These are phyloP conservation scores for Lithospermum erythrorhizon DNA, from an alignment of 257 asterid species.

Conservation along the genomic window DNA sequence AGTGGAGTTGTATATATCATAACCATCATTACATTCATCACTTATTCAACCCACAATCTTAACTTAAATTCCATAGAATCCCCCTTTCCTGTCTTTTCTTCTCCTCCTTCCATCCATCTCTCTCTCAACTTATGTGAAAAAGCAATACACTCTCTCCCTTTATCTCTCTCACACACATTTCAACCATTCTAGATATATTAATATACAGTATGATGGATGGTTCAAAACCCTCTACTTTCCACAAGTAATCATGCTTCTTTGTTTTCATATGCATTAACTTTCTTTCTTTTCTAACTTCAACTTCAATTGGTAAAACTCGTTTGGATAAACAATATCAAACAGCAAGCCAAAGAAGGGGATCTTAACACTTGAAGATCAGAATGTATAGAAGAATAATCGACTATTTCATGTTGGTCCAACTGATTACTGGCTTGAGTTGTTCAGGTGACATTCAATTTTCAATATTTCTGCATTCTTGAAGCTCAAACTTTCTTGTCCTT, in stretches of 20 bases:
- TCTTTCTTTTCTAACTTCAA: conserved; percentile 11
- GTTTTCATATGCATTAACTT: conserved; percentile 20
- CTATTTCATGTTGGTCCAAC: conserved; percentile 26
- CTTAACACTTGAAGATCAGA: conserved; percentile 12
- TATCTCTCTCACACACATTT: conserved; percentile 3
- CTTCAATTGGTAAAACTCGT: conserved; percentile 9
- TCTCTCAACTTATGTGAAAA: too few relatives aligned
- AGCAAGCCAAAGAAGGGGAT: conserved; percentile 6
- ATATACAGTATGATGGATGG: conserved; percentile 15
- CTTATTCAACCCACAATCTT: conserved; percentile 26
- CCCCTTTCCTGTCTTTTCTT: conserved; percentile 27
- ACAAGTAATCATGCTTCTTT: conserved; percentile 27
- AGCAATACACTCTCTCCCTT: conserved; percentile 12
- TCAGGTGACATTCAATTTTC: conserved; percentile 29
- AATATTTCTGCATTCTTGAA: not conserved
- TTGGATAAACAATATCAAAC: not conserved
- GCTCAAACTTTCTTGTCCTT: too few relatives aligned
- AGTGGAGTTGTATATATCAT: conserved; percentile 26
- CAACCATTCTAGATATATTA: conserved; percentile 9
- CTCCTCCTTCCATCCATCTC: conserved; percentile 23
- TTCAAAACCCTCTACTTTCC: conserved; percentile 21
- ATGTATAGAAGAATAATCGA: conserved; percentile 27
- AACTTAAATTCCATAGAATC: conserved; percentile 30
- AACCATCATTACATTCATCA: conserved; percentile 42
- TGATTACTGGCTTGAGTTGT: conserved; percentile 28